A percentile compares a stretch with the other conserved stretches of the same genome.
Conservation (phyloP, 1,284 basidiomycete species). For the Schizopora paradoxa region DNA sequence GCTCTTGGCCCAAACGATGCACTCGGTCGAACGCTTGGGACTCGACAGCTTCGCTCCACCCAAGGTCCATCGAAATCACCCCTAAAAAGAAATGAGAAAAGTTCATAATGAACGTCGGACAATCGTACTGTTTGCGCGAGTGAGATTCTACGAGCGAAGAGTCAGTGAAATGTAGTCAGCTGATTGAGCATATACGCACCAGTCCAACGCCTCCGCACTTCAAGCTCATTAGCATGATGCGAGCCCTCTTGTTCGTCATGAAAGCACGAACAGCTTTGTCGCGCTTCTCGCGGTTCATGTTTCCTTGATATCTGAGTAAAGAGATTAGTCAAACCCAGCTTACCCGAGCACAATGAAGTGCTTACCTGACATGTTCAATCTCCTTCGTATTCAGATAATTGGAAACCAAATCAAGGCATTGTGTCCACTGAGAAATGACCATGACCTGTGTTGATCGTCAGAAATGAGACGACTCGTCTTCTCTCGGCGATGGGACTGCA, state of each 20-base stretch:
- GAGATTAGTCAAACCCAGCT: background rate
- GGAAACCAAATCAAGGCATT: slow-evolving; percentile 48
- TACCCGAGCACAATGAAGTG: slow-evolving; percentile 16
- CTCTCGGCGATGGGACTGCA: slow-evolving; percentile 21
- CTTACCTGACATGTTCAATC: slow-evolving; percentile 48
- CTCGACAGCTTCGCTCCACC: slow-evolving; percentile 58
- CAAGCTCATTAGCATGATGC: slow-evolving; percentile 52
- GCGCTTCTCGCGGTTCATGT: slow-evolving; percentile 47
- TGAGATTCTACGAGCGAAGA: slow-evolving; percentile 37
- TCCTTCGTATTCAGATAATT: slow-evolving; percentile 46
- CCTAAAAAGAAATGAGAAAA: slow-evolving; percentile 16
- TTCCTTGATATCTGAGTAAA: slow-evolving; percentile 47
- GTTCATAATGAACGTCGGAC: slow-evolving; percentile 2
- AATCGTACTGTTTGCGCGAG: slow-evolving; percentile 47
- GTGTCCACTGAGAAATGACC: slow-evolving; percentile 59
- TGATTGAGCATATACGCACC: slow-evolving; percentile 2
- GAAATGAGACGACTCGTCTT: slow-evolving; percentile 7
- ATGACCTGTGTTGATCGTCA: slow-evolving; percentile 34
- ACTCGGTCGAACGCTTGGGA: slow-evolving; percentile 33
- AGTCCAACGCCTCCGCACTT: slow-evolving; percentile 49
- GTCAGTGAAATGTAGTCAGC: background rate
- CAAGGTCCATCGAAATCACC: slow-evolving; percentile 57
- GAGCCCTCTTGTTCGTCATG: slow-evolving; percentile 50
- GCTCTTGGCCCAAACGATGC: slow-evolving; percentile 49
- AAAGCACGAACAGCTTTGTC: slow-evolving; percentile 48